phyloP scores from a whole-genome alignment of 2,329 filamentous ascomycete genomes.

The Acarospora socialis region DNA sequence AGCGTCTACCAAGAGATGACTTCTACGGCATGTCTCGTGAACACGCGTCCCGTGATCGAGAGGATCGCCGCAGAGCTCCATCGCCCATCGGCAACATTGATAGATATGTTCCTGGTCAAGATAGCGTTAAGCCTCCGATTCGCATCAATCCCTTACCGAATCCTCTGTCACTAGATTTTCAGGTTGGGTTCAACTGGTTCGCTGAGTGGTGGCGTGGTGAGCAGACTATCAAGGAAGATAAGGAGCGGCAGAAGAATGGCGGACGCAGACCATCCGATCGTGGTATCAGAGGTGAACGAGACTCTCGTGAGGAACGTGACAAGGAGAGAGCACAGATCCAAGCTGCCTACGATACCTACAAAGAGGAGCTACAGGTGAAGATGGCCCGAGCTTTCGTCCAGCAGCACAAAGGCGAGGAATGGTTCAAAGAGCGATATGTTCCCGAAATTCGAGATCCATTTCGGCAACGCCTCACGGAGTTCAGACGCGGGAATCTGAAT shows the following conservation, averaged over 20 bases:
- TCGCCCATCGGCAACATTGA: constrained; percentile 48
- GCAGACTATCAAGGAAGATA: constrained; percentile 49
- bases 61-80: constrained; percentile 42
- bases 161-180: constrained; percentile 48
- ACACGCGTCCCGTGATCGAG: constrained; percentile 35
- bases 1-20: constrained; percentile 40
- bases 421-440: constrained; percentile 93
- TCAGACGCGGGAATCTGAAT: constrained; percentile 61
- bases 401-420: constrained; percentile 88
- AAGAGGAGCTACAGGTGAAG: constrained; percentile 48
- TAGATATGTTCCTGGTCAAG: constrained; percentile 50
- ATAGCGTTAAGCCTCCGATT: constrained; percentile 37
- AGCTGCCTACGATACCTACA: constrained; percentile 50
- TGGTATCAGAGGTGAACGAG: constrained; percentile 44
- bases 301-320: constrained; percentile 47
- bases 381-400: constrained; percentile 85
- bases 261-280: constrained; percentile 39
- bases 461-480: constrained; percentile 61
- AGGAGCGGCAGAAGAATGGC: constrained; percentile 45
- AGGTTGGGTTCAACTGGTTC: constrained; percentile 54
- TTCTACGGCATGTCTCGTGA: constrained; percentile 35
- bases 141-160: constrained; percentile 45
- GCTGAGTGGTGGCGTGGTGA: constrained; percentile 55
- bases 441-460: constrained; percentile 66
- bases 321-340: constrained; percentile 50